Evolutionary conservation across 192 early-diverging fungal species (phyloP), one percentile per base, ranked within the genome.

Genomic region (Rhizophagus sp.): DNA sequence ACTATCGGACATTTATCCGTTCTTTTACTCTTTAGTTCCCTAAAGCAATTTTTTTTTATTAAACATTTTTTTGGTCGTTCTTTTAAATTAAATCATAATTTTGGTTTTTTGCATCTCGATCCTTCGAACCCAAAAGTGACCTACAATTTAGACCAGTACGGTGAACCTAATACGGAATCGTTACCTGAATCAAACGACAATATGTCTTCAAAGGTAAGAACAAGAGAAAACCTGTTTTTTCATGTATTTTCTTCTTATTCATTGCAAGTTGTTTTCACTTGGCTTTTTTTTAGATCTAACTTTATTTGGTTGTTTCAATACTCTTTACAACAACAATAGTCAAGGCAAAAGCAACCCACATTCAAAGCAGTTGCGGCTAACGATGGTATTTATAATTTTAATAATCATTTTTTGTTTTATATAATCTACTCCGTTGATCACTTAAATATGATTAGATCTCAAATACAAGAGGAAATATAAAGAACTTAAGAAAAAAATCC

Each of bases 401-500:
- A 11, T 30, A 24, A 3, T 33, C n/a, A 10, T 62, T 63, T 4
- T 10, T 39, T 61, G 17, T 64, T 7, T 63, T 64, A 19, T 34
- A 33, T 33, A 30, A 17, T 22, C 15, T 17, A 22, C 22, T 22
- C 17, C 17, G 17, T 57, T 22, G 19, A 57, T 57, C 17, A 57
- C 15, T 57, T 57, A 17, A 57, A n/a, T 57, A 17, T 57, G 52
- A 57, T 57, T 57, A 76, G 77, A 79, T 30, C 27, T 79, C 13
- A 79, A 79, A 39, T 77, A 82, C 71, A 73, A 74, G n/a, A 62
- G 77, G 24, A 86, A 86, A 81, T 86, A 82, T 47, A 81, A 82
- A 68, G 75, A 83, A 44, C 85, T 86, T 15, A 84, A 84, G 57
- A 82, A 81, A 50, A 79, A 80, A 24, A 84, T 87, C 17, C 57